Evolutionary conservation across 441 rosid genomes (phyloP), one percentile per base, ranked within the genome.

Genomic region (Corymbia citriodora): DNA sequence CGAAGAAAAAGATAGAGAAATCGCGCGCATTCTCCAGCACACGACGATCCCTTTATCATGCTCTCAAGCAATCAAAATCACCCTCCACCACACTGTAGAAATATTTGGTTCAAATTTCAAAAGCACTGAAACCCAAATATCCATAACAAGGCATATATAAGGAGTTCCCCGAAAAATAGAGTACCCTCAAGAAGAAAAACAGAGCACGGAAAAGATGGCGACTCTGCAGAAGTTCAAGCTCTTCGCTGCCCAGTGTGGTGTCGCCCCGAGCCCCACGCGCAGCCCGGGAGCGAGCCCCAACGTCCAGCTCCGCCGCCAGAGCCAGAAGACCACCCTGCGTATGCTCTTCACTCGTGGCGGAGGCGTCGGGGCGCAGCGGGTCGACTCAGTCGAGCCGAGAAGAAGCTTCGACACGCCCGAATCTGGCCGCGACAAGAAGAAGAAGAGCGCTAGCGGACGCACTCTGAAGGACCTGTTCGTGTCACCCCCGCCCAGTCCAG

Each of bases 241-340:
- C 40, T 93, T 96, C 21, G 96, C 99, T 29, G 94, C 97, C 16
- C 98, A 96, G 94, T 96, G 97, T 52, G 98, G 98, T 59, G 96
- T 97, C 12, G 91, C 93, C 16, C 95, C 90, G 89, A 97, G 98
- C 90, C 97, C 99, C 2, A 96, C 98, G 17, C 91, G 96, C 72
- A 95, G 98, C 91, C 98, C 97, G 1, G 92, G 95, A 87, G 95
- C 99, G 54, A 97, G 98, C 90, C 96, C 98, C 0, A 31, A 95
- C 50, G 94, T 97, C 54, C 95, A 95, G 7, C 92, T 97, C 93
- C 93, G 94, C 3, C 95, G 95, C 13, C 94, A 93, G 90, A 96
- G 95, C 23, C 92, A 93, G 89, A 96, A 96, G 91, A 94, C 96
- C 72, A 93, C 97, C n/a, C 92, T 96, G 86, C 95, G 94, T 83